Base-by-base conservation (phyloP, 805 yeast genomes). In the Kluyveromyces nonfermentans region DNA sequence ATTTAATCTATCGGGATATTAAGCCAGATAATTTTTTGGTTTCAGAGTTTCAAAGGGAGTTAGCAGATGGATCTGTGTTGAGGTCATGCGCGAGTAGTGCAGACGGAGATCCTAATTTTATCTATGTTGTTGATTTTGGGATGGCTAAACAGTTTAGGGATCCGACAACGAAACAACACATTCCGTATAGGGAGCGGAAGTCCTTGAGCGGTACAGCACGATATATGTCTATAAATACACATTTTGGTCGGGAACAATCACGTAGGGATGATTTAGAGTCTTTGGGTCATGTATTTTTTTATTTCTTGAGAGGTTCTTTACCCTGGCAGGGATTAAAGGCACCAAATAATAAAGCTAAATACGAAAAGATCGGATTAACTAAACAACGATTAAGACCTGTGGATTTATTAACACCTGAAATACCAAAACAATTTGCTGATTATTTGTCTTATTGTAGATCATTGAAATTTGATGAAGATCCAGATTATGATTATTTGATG, bases 251-350 rank as follows among this genome's bases (percentile, higher is more conserved):
- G 55, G 94, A 84, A 59, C 94, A 84, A 60, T 78, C 82, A 54
- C 73, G 94, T 66, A 68, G 94, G 63, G 94, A 84, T 60, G 94
- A 84, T 62, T 71, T 84, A 55, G 94, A 84, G 64, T 78, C 85
- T 7, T 66, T 84, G 53, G 93, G 90, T 15, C 93, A 84, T 64
- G 93, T 84, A 0, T 84, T 84, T 57, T 77, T 84, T 59, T 84
- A 84, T 62, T 84, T 84, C 55, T 63, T 83, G 44, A 74, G 85
- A 57, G 93, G 94, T 22, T 82, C 79, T 49, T 71, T 84, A 58
- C 94, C 94, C 37, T 84, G 94, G 94, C 94, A 84, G 65, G 94
- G 94, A n/a, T 67, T 84, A 47, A 84, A 83, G 63, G 93, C 90
- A 1, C 87, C 87, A 46, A 83, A 86, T n/a, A 84, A 84, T 61